phyloP scores from a whole-genome alignment of 78 protist species.

The Cavenderia fasciculata region DNA sequence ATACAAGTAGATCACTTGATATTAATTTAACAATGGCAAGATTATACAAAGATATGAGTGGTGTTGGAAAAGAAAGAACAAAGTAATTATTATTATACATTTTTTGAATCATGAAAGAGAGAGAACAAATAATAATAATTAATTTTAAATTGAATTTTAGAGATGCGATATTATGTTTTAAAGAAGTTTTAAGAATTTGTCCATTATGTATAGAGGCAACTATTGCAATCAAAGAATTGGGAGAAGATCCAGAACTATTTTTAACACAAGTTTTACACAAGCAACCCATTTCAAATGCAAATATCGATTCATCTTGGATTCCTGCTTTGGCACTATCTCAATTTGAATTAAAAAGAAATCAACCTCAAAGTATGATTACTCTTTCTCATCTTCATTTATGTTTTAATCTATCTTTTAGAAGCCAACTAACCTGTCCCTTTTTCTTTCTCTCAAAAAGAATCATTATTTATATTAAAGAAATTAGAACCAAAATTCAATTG shows the following conservation, averaged over 20 bases:
- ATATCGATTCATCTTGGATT: constrained; percentile 67
- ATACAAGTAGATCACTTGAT: constrained; percentile 14
- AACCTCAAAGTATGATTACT: constrained; percentile 46
- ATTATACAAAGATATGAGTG: constrained; percentile 35
- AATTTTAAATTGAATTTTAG: neutral
- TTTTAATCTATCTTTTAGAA: neutral
- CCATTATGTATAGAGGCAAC: constrained; percentile 72
- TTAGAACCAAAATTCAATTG: constrained; percentile 14
- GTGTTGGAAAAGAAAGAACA: constrained; percentile 34
- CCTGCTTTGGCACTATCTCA: constrained; percentile 31
- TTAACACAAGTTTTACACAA: neutral
- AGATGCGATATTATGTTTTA: constrained; percentile 39
- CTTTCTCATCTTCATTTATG: neutral
- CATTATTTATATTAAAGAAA: constrained; percentile 51
- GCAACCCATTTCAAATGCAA: neutral
- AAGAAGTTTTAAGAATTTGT: constrained; percentile 48
- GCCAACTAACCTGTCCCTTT: neutral
- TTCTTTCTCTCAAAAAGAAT: neutral
- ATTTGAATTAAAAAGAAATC: constrained; percentile 58
- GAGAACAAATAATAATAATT: neutral
- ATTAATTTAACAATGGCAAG: constrained; percentile 44
- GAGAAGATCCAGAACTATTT: constrained; percentile 49
- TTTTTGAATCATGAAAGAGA: no score
- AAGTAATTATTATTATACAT: neutral
- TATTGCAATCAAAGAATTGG: constrained; percentile 50